Percentiles rank a stretch among this genome's conserved stretches.
These are phyloP conservation scores for Diaporthe longicolla DNA, from an alignment of 2,329 filamentous ascomycete genomes.

Conservation along the genomic window DNA sequence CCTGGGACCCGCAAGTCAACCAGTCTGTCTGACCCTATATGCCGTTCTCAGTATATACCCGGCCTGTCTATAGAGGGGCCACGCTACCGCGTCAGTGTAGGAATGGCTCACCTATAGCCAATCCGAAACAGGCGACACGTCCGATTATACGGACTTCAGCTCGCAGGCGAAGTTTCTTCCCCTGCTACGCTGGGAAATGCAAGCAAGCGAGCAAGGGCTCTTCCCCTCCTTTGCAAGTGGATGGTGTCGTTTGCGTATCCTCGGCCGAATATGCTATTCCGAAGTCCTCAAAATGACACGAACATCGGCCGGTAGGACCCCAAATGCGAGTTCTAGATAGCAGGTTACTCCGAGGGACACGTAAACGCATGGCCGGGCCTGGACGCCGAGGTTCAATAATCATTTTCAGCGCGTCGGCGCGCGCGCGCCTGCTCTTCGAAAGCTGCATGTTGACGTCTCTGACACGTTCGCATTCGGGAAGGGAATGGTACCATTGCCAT, in stretches of 20 bases:
- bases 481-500: neutral
- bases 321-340: neutral
- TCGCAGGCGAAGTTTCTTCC: neutral
- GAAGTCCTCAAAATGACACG: neutral
- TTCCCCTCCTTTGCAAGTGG: neutral
- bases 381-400: neutral
- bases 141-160: neutral
- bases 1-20: neutral
- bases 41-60: conserved; percentile 6
- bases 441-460: neutral
- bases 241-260: neutral
- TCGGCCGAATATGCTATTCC: neutral
- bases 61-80: neutral
- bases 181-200: neutral
- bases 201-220: neutral
- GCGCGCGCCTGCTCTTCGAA: neutral
- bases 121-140: neutral
- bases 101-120: neutral
- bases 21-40: neutral
- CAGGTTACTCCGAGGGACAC: neutral
- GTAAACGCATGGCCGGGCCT: neutral
- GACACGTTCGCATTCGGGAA: neutral
- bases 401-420: neutral
- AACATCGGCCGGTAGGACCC: neutral
- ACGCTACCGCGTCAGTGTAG: neutral